These are phyloP conservation scores for Rhodotorula sp. DNA, from an alignment of 1,284 basidiomycete species.

Conservation along the genomic window DNA sequence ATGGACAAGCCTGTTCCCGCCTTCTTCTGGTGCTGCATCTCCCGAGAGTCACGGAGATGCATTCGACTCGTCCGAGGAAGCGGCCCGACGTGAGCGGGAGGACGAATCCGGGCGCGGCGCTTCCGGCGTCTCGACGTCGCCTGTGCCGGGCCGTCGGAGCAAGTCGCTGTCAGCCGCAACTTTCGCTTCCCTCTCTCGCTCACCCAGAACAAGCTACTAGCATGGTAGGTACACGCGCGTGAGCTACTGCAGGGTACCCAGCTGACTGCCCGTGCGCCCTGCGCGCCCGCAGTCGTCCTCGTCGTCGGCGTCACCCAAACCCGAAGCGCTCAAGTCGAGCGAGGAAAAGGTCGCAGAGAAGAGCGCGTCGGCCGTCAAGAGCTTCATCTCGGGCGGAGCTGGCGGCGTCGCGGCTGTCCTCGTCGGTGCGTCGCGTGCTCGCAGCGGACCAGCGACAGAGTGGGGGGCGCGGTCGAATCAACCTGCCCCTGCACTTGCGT, in stretches of 20 bases:
- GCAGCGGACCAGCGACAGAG: background rate
- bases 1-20: no score
- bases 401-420: slow-evolving; percentile 84
- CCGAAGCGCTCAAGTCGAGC: slow-evolving; percentile 20
- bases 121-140: no score
- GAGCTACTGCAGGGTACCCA: background rate
- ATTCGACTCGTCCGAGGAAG: no score
- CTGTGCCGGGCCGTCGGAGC: no score
- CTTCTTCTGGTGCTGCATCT: no score
- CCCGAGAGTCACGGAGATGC: no score
- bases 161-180: no score
- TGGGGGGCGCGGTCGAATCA: background rate
- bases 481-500: background rate
- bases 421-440: slow-evolving; percentile 64
- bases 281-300: background rate
- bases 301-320: background rate
- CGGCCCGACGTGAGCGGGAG: no score
- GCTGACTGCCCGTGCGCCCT: background rate
- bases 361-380: slow-evolving; percentile 58
- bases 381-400: slow-evolving; percentile 86
- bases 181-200: background rate
- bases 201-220: background rate
- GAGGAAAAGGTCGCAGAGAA: slow-evolving; percentile 30
- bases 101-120: no score
- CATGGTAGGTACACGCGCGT: background rate